Base-by-base conservation (phyloP, 306 rosid genomes). In the Ceratonia siliqua region DNA sequence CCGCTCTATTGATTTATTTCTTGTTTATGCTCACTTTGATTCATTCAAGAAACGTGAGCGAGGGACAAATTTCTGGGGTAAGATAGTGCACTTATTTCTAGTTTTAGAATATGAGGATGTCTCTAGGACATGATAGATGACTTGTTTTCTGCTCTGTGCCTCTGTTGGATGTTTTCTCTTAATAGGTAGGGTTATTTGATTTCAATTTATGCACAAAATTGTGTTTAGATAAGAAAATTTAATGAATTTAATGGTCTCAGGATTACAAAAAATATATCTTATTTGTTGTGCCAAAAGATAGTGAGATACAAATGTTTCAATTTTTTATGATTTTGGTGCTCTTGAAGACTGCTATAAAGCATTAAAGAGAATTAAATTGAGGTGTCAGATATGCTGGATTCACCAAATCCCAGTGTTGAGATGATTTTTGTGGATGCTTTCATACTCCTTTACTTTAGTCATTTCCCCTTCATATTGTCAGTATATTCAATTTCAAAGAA, bases 341-440 rank as follows among this genome's bases (percentile, higher is more conserved):
- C 28, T 63, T 49, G 36, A 24, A 33, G 38, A 18, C 38, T 25
- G 57, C 43, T 65, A 28, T n/a, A 64, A 55, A 36, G 20, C 42
- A 39, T 39, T 70, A 53, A 22, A 70, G n/a, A 21, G 46, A 75
- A 17, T 52, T 43, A n/a, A 46, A 78, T 24, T 61, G 24, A 69
- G 43, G 12, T 70, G 14, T 5, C 20, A 15, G 3, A 30, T 69
- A 52, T 38, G 57, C 65, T 27, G 25, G 8, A 39, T 38, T 49
- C 20, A 14, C 54, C 24, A 41, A 62, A 36, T 15, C 10, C 22
- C 43, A 30, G 36, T 46, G n/a, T 17, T 39, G 17, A 32, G 46
- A 69, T 61, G 61, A 48, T n/a, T 18, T 35, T 30, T 59, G 25
- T 61, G 45, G 22, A 18, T 46, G 17, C 33, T 22, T 42, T 25